Base-by-base conservation (phyloP, 176 grass and related monocot species). In the Oryza longistaminata region DNA sequence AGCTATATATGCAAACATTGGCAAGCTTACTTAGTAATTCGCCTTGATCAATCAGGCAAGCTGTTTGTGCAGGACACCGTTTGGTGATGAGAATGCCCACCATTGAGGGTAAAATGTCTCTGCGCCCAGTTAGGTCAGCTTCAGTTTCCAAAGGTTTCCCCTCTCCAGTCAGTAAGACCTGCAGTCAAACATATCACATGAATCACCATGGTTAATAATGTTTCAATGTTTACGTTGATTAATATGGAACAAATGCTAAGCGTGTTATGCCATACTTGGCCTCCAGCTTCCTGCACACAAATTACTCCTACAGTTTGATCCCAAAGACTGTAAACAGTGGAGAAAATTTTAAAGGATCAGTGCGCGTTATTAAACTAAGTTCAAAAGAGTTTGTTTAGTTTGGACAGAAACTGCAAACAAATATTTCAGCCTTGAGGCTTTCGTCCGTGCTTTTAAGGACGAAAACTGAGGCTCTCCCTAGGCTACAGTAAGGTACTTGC, bases 151-250 rank as follows among this genome's bases (percentile, higher is more conserved):
- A 85, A 24, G 81, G 70, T 45, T n/a, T 87, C 73, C 53, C 93
- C 96, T 16, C 70, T 90, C 96, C 96, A 99, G 70, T 99, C 96
- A 85, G 87, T 96, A 39, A n/a, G n/a, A 91, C 88, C 96, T 98
- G 85, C 66, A 76, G 77, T 85, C 61, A 64, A 81, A 68, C 19
- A 40, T 40, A 61, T 74, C 70, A 53, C 72, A 74, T n/a, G 39
- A 71, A 74, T 37, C 46, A 79, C 34, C 16, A 65, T 7, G 17
- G 44, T 68, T 73, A 21, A 42, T 64, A 78, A 13, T 70, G 22
- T 35, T 37, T 35, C 34, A 35, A 4, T 35, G 34, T 5, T 35
- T 35, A 52, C 5, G 44, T 60, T 4, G 17, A 44, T 40, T 2
- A 82, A 68, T 31, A 43, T 26, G 19, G 68, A 66, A 64, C 4